Base-by-base conservation (phyloP, 1,284 basidiomycete species). In the Microbotryum silenes-acaulis region DNA sequence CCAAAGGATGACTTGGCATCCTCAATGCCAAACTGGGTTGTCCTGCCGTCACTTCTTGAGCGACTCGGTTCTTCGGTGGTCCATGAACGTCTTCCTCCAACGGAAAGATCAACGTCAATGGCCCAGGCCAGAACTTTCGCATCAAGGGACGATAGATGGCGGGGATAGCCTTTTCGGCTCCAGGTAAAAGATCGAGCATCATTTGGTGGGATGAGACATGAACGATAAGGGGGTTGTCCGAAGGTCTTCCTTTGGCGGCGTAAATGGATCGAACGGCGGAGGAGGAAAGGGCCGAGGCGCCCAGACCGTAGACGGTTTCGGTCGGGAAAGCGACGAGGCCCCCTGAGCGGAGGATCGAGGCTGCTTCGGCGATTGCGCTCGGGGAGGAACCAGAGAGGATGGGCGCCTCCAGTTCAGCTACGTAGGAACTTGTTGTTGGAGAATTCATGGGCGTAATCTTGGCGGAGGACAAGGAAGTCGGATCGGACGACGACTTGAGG, bases 281-380 rank as follows among this genome's bases (percentile, higher is more conserved):
- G 62, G 85, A 78, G 45, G 75, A 72, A 47, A 93, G 78, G 0
- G 93, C 92, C 46, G 87, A 80, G 0, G 91, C 96, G 25, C 90
- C 96, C 5, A 99, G 83, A 1, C 96, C 96, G 75, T 98, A 98
- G 25, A 99, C 96, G 0, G 96, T 98, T 77, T 99, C 96, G 33
- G 96, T 97, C 0, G 96, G 94, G 72, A 98, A 91, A 0, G 87
- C 92, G 48, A 98, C 89, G 18, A 78, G 73, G 42, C 74, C 62
- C 2, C 72, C 68, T 0, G 31, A 29, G 10, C 54, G 64, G 3
- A 68, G 56, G 46, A 68, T 54, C 12, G 45, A 16, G 18, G 64
- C 51, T 18, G 66, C 66, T 42, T 42, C 37, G 37, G 12, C 14
- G 37, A 42, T 42, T 10, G 37, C 37, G 12, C 9, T 42, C 12